A percentile compares a stretch with the other conserved stretches of the same genome.
These are phyloP conservation scores for Xylariaceae sp. DNA, from an alignment of 2,329 filamentous ascomycete species.

Conservation along the genomic window DNA sequence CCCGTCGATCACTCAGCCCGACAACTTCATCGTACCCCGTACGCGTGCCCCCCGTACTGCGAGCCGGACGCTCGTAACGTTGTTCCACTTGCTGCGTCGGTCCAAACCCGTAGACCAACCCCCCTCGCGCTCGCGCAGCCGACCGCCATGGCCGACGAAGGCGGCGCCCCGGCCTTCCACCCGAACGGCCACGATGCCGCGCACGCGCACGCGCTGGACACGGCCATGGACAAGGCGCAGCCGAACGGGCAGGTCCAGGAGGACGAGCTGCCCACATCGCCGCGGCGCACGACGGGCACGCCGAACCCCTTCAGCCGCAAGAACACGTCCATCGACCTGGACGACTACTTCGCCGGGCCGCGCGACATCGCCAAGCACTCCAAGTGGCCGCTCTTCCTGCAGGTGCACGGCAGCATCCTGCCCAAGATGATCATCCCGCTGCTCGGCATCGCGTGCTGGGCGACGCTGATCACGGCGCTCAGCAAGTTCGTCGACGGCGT, in stretches of 20 bases:
- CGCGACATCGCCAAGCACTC: slow-evolving; percentile 66
- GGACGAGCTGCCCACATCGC: slow-evolving; percentile 12
- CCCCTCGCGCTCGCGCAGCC: too few relatives aligned
- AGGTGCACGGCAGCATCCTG: slow-evolving; percentile 65
- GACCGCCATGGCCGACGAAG: slow-evolving; percentile 8
- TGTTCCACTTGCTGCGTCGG: too few relatives aligned
- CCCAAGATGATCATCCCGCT: slow-evolving; percentile 71
- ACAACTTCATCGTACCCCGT: too few relatives aligned
- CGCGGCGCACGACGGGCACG: slow-evolving; percentile 13
- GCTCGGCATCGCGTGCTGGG: slow-evolving; percentile 55
- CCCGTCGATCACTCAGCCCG: too few relatives aligned
- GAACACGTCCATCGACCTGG: slow-evolving; percentile 30
- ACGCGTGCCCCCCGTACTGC: too few relatives aligned
- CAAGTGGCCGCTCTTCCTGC: slow-evolving; percentile 71
- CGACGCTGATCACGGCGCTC: slow-evolving; percentile 56
- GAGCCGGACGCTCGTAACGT: too few relatives aligned
- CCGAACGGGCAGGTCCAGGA: not conserved
- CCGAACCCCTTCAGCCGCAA: slow-evolving; percentile 26
- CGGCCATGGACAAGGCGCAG: too few relatives aligned
- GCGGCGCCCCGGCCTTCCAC: slow-evolving; percentile 5
- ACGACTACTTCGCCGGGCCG: slow-evolving; percentile 48
- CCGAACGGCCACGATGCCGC: too few relatives aligned
- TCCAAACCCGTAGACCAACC: too few relatives aligned
- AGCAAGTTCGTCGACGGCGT: slow-evolving; percentile 34
- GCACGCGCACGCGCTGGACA: too few relatives aligned